Percentiles rank a stretch among this genome's conserved stretches.
phyloP scores from a whole-genome alignment of 1,284 basidiomycete genomes.

The Pseudozyma tsukubaensis region DNA sequence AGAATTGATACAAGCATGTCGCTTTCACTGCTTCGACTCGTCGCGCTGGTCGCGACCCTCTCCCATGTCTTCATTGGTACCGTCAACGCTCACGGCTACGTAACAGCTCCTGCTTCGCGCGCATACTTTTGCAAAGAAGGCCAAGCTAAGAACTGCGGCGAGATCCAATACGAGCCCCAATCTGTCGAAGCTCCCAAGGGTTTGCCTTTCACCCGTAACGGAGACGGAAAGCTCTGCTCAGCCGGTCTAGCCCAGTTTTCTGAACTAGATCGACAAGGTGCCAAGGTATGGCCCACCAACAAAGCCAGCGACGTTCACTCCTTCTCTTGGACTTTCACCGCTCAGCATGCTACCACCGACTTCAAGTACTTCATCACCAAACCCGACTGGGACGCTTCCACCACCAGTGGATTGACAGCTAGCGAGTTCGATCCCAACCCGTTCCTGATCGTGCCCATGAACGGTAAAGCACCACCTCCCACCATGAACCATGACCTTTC shows the following conservation, averaged over 20 bases:
- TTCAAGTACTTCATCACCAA: conserved; percentile 54
- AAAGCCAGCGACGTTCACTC: conserved; percentile 28
- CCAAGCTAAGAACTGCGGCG: conserved; percentile 56
- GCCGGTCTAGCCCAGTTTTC: conserved; percentile 43
- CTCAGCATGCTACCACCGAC: conserved; percentile 50
- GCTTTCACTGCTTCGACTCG: conserved; percentile 23
- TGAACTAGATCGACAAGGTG: conserved; percentile 38
- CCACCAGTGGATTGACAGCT: conserved; percentile 14
- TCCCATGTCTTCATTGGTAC: conserved; percentile 41
- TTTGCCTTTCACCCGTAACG: conserved; percentile 37
- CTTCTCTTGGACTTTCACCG: conserved; percentile 49
- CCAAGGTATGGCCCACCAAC: conserved; percentile 28
- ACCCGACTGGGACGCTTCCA: conserved; percentile 28
- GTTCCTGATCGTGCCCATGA: conserved; percentile 43
- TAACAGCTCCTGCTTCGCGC: conserved; percentile 71
- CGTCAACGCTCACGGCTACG: conserved; percentile 46
- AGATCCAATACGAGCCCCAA: conserved; percentile 53
- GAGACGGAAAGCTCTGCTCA: conserved; percentile 43
- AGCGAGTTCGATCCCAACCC: conserved; percentile 37
- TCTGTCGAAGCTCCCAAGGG: conserved; percentile 50
- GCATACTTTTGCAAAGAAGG: conserved; percentile 73
- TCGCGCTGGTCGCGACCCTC: conserved; percentile 40
- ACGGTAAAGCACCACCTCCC: conserved; percentile 22
- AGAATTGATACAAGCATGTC: conserved; percentile 13
- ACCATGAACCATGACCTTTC: conserved; percentile 31